phyloP scores from a whole-genome alignment of 2,329 filamentous ascomycete species.

The Penicillium sp. region DNA sequence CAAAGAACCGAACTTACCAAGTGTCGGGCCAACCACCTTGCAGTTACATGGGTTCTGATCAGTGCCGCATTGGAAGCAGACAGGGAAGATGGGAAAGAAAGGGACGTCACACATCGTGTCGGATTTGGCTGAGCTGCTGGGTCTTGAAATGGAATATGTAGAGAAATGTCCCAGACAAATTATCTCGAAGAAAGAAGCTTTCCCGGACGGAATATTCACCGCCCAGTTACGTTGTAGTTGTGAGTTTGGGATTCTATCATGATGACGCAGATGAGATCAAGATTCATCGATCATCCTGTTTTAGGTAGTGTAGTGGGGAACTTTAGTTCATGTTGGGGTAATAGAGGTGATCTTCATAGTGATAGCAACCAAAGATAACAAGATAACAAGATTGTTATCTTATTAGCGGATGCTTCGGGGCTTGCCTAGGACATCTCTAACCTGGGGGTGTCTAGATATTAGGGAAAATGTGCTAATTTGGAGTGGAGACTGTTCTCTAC shows the following conservation, averaged over 20 bases:
- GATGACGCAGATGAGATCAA: conserved; percentile 26
- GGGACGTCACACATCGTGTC: conserved; percentile 39
- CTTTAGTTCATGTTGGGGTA: background rate
- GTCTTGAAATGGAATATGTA: background rate
- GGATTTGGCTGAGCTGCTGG: background rate
- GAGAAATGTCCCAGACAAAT: background rate
- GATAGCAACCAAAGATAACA: background rate
- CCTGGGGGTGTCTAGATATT: too few species aligned
- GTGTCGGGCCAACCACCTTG: conserved; percentile 57
- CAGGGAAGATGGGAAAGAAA: conserved; percentile 50
- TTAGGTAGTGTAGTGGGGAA: background rate
- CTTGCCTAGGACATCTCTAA: too few species aligned
- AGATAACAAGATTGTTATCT: too few species aligned
- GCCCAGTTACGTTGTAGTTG: background rate
- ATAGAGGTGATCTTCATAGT: background rate
- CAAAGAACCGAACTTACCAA: conserved; percentile 40
- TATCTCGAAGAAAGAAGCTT: background rate
- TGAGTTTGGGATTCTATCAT: conserved; percentile 22
- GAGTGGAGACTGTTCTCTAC: too few species aligned
- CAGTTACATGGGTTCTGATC: conserved; percentile 59
- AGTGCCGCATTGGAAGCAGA: conserved; percentile 58
- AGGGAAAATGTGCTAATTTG: too few species aligned
- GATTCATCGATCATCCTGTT: conserved; percentile 16
- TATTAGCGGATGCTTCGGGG: too few species aligned
- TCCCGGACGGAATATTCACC: conserved; percentile 9